Evolutionary conservation across 2,329 filamentous ascomycete species (phyloP).

Genomic region (Sphaerulina vaccinii): DNA sequence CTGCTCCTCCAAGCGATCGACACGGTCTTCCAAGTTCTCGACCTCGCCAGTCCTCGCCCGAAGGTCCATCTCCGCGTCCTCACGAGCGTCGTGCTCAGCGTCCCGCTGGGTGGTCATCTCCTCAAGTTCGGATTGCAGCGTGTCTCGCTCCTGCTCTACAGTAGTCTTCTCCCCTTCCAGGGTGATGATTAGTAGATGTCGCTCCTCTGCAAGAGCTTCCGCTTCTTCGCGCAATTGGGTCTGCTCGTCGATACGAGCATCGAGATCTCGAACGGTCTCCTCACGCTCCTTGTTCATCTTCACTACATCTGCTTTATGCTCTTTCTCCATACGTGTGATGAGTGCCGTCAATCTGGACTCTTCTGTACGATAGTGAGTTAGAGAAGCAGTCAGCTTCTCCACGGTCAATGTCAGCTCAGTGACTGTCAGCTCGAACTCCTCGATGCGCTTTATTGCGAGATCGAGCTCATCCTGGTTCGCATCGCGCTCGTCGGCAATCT

Average conservation of each 20-base stretch:
- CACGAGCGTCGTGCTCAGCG: constrained; percentile 35
- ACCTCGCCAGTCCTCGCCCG: constrained; percentile 41
- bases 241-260: constrained; percentile 41
- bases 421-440: constrained; percentile 30
- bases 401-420: constrained; percentile 39
- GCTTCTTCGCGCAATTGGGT: constrained; percentile 39
- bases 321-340: constrained; percentile 42
- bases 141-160: constrained; percentile 40
- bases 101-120: constrained; percentile 38
- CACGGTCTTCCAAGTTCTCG: constrained; percentile 39
- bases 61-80: constrained; percentile 40
- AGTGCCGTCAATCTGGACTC: constrained; percentile 40
- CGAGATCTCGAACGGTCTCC: constrained; percentile 38
- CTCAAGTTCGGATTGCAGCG: constrained; percentile 35
- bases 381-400: constrained; percentile 39
- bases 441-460: constrained; percentile 26
- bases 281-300: constrained; percentile 43
- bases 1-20: constrained; percentile 36
- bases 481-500: constrained; percentile 34
- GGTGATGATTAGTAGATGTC: constrained; percentile 40
- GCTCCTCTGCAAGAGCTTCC: constrained; percentile 42
- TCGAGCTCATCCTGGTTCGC: constrained; percentile 27
- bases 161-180: constrained; percentile 41
- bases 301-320: constrained; percentile 39
- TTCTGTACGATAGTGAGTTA: constrained; percentile 43